phyloP scores from a whole-genome alignment of 2,329 filamentous ascomycete species.

The Ustulina deusta region DNA sequence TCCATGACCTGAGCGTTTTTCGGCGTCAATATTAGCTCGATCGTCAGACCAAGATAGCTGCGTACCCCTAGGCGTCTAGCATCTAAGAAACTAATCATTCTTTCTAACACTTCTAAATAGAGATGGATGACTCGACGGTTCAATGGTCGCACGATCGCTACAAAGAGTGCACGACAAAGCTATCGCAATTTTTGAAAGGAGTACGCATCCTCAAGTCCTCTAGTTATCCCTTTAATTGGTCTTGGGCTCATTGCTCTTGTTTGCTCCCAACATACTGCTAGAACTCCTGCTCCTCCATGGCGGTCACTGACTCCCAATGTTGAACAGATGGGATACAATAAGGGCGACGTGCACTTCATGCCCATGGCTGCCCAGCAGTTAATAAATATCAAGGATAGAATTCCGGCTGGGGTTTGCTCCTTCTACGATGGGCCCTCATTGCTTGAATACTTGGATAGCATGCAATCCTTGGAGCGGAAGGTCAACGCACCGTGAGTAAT shows the following conservation, averaged over 20 bases:
- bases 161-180: conserved; percentile 91
- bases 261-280: background rate
- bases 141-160: conserved; percentile 95
- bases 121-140: conserved; percentile 98
- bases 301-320: conserved; percentile 7
- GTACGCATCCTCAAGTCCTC: conserved; percentile 23
- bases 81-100: background rate
- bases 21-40: background rate
- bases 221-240: background rate
- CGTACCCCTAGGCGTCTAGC: too few species aligned
- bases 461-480: conserved; percentile 94
- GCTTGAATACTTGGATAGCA: conserved; percentile 93
- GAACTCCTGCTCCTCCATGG: background rate
- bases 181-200: conserved; percentile 87
- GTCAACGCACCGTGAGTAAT: conserved; percentile 78
- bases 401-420: conserved; percentile 78
- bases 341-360: conserved; percentile 95
- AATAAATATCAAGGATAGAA: conserved; percentile 87
- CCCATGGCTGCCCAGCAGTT: conserved; percentile 92
- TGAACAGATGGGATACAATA: conserved; percentile 83
- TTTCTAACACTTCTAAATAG: conserved; percentile 29
- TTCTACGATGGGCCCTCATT: conserved; percentile 94
- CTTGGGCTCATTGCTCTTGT: background rate
- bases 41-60: background rate
- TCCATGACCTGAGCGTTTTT: background rate